These are phyloP conservation scores for Fraxinus nigra DNA, from an alignment of 305 asterid species.

Conservation along the genomic window DNA sequence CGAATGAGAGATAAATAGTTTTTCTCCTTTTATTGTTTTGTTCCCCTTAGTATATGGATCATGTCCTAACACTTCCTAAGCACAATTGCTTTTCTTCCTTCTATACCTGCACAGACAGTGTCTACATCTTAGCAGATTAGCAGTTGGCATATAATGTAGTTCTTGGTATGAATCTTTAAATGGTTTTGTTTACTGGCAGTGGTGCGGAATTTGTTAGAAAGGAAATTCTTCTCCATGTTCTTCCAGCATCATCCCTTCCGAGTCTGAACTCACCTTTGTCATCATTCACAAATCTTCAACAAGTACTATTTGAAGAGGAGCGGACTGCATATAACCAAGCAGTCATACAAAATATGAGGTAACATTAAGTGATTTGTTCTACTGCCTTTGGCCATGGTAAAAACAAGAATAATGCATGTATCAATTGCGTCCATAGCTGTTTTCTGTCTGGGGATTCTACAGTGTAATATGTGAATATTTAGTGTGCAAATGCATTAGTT, in stretches of 20 bases:
- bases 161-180: conserved; percentile 8
- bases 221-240: conserved; percentile 81
- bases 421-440: background rate
- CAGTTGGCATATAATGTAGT: conserved; percentile 6
- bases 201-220: conserved; percentile 91
- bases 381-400: background rate
- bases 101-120: background rate
- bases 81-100: background rate
- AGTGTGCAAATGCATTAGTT: background rate
- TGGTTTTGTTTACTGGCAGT: conserved; percentile 52
- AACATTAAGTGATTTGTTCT: background rate
- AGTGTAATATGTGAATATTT: background rate
- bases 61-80: background rate
- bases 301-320: conserved; percentile 85
- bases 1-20: background rate
- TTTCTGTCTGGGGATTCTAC: background rate
- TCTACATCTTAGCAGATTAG: background rate
- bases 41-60: background rate
- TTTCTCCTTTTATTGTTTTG: background rate
- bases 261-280: conserved; percentile 66
- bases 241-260: conserved; percentile 69
- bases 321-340: conserved; percentile 81
- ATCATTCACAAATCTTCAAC: conserved; percentile 76
- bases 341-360: conserved; percentile 71
- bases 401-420: background rate